Evolutionary conservation across 2,329 filamentous ascomycete species (phyloP), one percentile per base, ranked within the genome.

Genomic region (Cladorrhinum sp.): DNA sequence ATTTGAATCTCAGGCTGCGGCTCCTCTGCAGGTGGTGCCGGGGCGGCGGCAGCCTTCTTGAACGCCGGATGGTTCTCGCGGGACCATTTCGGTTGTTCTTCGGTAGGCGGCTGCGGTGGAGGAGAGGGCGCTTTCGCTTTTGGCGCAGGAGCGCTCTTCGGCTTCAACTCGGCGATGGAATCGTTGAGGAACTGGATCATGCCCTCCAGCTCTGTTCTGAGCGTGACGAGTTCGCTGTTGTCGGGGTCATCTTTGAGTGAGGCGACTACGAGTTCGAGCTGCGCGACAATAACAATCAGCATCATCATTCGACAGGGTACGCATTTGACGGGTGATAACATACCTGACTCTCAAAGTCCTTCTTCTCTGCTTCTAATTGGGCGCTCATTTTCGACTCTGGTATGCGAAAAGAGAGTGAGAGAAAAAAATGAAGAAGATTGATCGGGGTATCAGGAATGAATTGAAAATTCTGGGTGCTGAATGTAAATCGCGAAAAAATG

Each of bases 241-340:
- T 89, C 88, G 65, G 92, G 88, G 71, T 95, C 91, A 74, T 90
- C 87, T 74, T 89, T 87, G 60, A 96, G 85, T 66, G 90, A 89
- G 59, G 85, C 80, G 70, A 87, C 79, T 62, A 96, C 87, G 39
- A 91, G 87, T 71, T 93, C 90, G 72, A 96, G 85, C 89, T 93
- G 51, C 3, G n/a, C 1, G 14, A 33, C 4, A 59, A 57, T 12
- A 14, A 14, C 1, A 24, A 26, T 55, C 21, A 55, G 53, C 42
- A 21, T 5, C 18, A 21, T 10, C n/a, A 18, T 46, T 16, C 10
- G 42, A 16, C 16, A 8, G 14, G 5, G n/a, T n/a, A n/a, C n/a
- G n/a, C n/a, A n/a, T 46, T 16, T 21, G 42, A 16, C 16, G 16
- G 14, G 5, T 33, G 36, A 20, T 2, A 21, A 21, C 77, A 60